A percentile compares a stretch with the other conserved stretches of the same genome.
These are phyloP conservation scores for Pholiota microspora DNA, from an alignment of 768 basidiomycete species.

Conservation along the genomic window DNA sequence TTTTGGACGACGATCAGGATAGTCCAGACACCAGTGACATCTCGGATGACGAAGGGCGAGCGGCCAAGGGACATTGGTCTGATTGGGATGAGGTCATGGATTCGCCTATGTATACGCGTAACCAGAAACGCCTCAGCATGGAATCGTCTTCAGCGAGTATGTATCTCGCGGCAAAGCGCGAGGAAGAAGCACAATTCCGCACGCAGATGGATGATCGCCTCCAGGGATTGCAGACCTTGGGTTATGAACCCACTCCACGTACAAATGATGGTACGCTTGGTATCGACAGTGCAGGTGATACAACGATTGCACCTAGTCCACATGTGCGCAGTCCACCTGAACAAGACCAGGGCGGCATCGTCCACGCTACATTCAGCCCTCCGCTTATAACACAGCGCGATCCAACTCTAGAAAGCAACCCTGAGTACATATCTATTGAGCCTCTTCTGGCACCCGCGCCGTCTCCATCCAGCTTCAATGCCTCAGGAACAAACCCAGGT, in stretches of 20 bases:
- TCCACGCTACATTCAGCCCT: slow-evolving; percentile 21
- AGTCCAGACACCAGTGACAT: slow-evolving; percentile 37
- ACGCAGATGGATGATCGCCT: slow-evolving; percentile 20
- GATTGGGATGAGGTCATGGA: slow-evolving; percentile 47
- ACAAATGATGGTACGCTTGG: neutral
- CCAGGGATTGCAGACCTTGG: slow-evolving; percentile 13
- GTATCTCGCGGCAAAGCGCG: slow-evolving; percentile 12
- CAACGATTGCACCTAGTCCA: slow-evolving; percentile 20
- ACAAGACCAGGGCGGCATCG: slow-evolving; percentile 9
- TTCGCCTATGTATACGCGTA: slow-evolving; percentile 34
- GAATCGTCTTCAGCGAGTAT: slow-evolving; percentile 19
- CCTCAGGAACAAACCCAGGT: slow-evolving; percentile 20
- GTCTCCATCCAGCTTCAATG: slow-evolving; percentile 14
- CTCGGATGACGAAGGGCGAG: slow-evolving; percentile 40
- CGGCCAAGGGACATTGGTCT: slow-evolving; percentile 29
- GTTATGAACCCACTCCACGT: slow-evolving; percentile 11
- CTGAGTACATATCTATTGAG: slow-evolving; percentile 40
- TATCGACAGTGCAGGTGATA: slow-evolving; percentile 2
- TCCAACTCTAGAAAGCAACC: slow-evolving; percentile 5
- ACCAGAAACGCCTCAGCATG: slow-evolving; percentile 20
- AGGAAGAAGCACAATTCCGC: slow-evolving; percentile 18
- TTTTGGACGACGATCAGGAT: slow-evolving; percentile 23
- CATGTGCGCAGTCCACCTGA: slow-evolving; percentile 16
- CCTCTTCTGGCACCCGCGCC: slow-evolving; percentile 45
- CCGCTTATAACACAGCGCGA: slow-evolving; percentile 11